These are phyloP conservation scores for Globomyces pollinis-pini DNA, from an alignment of 192 early-diverging fungal species.

Conservation along the genomic window DNA sequence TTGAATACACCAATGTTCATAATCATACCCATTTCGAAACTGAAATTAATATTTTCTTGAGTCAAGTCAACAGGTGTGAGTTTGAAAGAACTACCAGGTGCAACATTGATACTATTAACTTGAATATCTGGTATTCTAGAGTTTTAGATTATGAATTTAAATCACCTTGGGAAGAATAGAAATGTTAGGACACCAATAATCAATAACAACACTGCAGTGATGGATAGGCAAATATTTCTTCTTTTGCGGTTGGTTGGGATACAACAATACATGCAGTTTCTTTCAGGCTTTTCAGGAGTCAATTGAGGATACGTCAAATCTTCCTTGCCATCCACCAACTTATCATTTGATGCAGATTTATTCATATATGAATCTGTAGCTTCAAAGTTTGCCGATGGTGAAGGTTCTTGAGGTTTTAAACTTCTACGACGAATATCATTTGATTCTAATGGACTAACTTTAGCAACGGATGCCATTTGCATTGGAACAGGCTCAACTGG, in stretches of 20 bases:
- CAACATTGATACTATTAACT: not conserved
- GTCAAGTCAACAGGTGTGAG: not conserved
- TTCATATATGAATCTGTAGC: not conserved
- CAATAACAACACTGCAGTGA: not conserved
- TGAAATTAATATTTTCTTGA: not conserved
- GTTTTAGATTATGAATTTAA: too few species aligned
- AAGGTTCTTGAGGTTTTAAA: not conserved
- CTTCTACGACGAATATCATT: not conserved
- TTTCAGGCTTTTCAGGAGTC: not conserved
- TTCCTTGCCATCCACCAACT: too few species aligned
- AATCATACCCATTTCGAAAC: constrained; percentile 5
- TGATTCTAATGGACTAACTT: not conserved
- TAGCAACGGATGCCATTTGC: not conserved
- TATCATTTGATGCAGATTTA: too few species aligned
- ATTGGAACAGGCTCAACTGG: not conserved
- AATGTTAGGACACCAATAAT: not conserved
- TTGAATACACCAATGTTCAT: constrained; percentile 8
- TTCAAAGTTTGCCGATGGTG: not conserved
- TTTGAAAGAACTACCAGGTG: not conserved
- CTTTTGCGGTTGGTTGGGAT: constrained; percentile 2
- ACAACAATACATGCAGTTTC: constrained; percentile 7
- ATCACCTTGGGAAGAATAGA: constrained; percentile 13
- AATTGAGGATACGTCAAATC: too few species aligned
- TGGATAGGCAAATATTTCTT: not conserved
- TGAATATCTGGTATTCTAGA: constrained; percentile 1